Evolutionary conservation across 140 eudicot species (phyloP).

Genomic region (Flaveria floridana): DNA sequence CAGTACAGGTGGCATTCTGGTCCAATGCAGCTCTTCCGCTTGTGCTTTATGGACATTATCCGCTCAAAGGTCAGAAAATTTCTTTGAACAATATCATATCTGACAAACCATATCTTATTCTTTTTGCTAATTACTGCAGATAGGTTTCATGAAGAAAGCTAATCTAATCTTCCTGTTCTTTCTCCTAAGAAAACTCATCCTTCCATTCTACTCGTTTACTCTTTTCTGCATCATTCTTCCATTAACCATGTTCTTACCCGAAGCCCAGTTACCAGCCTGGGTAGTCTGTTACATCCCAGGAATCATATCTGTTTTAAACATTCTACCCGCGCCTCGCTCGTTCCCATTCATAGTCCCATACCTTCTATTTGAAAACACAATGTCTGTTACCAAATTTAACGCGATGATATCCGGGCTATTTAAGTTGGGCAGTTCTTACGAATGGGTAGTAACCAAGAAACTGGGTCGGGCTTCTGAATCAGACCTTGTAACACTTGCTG

Average conservation of each 20-base stretch:
- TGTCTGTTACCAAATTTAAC: conserved; percentile 91
- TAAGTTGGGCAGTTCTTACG: conserved; percentile 66
- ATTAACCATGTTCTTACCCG: conserved; percentile 84
- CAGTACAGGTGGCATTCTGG: conserved; percentile 99
- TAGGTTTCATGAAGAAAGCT: conserved; percentile 63
- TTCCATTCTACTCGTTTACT: conserved; percentile 90
- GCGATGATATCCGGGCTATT: conserved; percentile 89
- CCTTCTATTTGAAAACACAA: conserved; percentile 81
- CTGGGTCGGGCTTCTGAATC: conserved; percentile 81
- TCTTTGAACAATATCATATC: background rate
- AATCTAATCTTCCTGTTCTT: conserved; percentile 79
- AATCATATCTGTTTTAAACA: conserved; percentile 65
- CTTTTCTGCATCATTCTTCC: conserved; percentile 96
- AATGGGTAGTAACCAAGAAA: conserved; percentile 92
- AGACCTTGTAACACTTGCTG: conserved; percentile 57
- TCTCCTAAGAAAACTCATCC: conserved; percentile 79
- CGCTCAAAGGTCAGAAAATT: conserved; percentile 60
- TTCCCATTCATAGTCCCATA: conserved; percentile 91
- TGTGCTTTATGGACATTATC: conserved; percentile 61
- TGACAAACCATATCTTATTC: background rate
- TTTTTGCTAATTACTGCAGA: conserved; percentile 44
- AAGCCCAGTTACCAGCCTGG: conserved; percentile 87
- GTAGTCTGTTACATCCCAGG: conserved; percentile 89
- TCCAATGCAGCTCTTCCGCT: conserved; percentile 85
- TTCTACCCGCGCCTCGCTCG: conserved; percentile 75